Percentiles rank a stretch among this genome's conserved stretches.
These are phyloP conservation scores for Decorospora gaudefroyi DNA, from an alignment of 2,329 filamentous ascomycete genomes.

Conservation along the genomic window DNA sequence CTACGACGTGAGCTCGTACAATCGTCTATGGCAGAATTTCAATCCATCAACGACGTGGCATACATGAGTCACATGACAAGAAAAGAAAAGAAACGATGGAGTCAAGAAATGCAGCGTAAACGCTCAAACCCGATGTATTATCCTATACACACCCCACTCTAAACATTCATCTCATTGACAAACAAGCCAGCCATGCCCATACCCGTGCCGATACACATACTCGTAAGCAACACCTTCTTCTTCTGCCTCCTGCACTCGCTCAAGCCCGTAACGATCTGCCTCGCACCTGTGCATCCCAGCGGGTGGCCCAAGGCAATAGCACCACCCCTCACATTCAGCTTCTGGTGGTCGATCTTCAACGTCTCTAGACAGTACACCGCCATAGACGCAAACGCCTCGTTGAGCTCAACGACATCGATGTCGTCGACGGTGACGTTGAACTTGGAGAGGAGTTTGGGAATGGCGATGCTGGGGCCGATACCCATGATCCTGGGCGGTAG, in stretches of 20 bases:
- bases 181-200: slow-evolving; percentile 70
- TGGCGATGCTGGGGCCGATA: slow-evolving; percentile 74
- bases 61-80: too few relatives aligned
- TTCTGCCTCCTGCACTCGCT: slow-evolving; percentile 81
- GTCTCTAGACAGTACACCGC: slow-evolving; percentile 81
- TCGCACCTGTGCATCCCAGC: slow-evolving; percentile 74
- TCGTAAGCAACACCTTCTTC: slow-evolving; percentile 89
- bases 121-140: background rate
- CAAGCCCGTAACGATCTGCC: slow-evolving; percentile 87
- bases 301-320: slow-evolving; percentile 84
- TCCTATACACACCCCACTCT: background rate
- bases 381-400: slow-evolving; percentile 98
- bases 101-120: background rate
- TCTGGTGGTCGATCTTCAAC: slow-evolving; percentile 70
- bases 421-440: slow-evolving; percentile 78
- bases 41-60: too few relatives aligned
- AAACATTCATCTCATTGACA: slow-evolving; percentile 62
- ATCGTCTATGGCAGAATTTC: too few relatives aligned
- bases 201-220: slow-evolving; percentile 79
- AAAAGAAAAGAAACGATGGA: background rate
- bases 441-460: slow-evolving; percentile 81
- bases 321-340: slow-evolving; percentile 81
- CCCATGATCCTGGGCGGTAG: slow-evolving; percentile 96
- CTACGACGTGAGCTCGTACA: too few relatives aligned
- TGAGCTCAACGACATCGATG: slow-evolving; percentile 88